Conservation (phyloP, 306 rosid genomes). For the Sphenostylis stenocarpa region DNA sequence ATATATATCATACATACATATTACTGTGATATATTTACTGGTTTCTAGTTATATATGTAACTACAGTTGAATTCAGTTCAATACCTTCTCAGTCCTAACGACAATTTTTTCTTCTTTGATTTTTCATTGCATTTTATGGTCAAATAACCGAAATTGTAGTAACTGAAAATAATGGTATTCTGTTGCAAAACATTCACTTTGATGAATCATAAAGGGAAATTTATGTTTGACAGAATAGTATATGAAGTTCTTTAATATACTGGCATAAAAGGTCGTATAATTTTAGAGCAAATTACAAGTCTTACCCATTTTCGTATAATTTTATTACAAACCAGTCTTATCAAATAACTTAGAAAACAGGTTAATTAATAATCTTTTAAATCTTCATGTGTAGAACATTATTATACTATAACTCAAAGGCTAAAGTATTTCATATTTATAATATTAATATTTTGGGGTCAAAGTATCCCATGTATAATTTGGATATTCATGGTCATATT, state of each 20-base stretch:
- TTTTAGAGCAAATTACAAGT: not conserved
- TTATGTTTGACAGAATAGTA: not conserved
- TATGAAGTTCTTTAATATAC: not conserved
- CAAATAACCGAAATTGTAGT: not conserved
- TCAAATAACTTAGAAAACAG: not conserved
- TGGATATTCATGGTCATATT: not conserved
- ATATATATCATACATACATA: not conserved
- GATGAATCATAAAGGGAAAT: not conserved
- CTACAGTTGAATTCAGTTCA: not conserved
- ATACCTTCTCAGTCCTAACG: not conserved
- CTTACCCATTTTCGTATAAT: not conserved
- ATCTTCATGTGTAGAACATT: not conserved
- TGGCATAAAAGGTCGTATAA: not conserved
- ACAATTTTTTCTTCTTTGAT: not conserved
- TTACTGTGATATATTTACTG: no score
- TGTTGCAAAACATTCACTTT: constrained; percentile 9
- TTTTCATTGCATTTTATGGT: not conserved
- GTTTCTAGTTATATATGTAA: not conserved
- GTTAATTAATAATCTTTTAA: not conserved
- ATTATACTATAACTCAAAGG: not conserved
- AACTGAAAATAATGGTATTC: constrained; percentile 18
- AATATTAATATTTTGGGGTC: not conserved
- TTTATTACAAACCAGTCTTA: not conserved
- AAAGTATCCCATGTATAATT: not conserved
- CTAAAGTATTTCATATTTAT: not conserved